Base-by-base conservation (phyloP, 306 rosid genomes). In the Trifolium pratense region DNA sequence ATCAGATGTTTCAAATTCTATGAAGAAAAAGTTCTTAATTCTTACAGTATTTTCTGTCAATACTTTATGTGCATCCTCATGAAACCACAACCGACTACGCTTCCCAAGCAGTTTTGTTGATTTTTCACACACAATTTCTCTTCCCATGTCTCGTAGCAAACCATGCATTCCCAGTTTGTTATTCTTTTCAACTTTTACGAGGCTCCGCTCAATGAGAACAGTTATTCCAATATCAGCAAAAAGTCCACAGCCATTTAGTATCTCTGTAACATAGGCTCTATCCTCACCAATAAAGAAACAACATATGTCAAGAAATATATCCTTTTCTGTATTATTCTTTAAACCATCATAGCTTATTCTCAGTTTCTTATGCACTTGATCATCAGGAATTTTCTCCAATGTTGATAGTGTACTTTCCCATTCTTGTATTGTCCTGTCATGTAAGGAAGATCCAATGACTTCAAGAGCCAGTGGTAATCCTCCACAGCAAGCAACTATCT, bases 391-490 rank as follows among this genome's bases (percentile, higher is more conserved):
- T 48, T 0, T 45, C 61, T 80, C 15, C 3, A 86, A 20, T 53
- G 80, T 82, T 11, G 75, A 80, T 17, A 82, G 12, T 17, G 23
- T 20, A 6, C 43, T 53, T 74, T 10, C 7, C 85, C 89, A 82
- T n/a, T 65, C 74, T 7, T 0, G 1, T n/a, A 9, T 9, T 15
- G 23, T 17, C 46, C 87, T 80, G 0, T 29, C 53, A 5, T 1
- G 45, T 9, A 85, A 67, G 58, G 42, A 76, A 23, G 79, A 85
- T 0, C 89, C 89, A 66, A 73, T 26, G 14, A 76, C 79, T 70
- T 85, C 71, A 36, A 82, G 81, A 14, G 86, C 89, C 1, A 85
- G n/a, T 2, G 86, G 89, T 3, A 85, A 10, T 18, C 86, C 86
- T 14, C 79, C 58, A 45, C 75, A 75, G 5, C 77, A 80, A 52